Evolutionary conservation across 139 green algal genomes (phyloP), one percentile per base, ranked within the genome.

Genomic region (Coelastrella sp.): DNA sequence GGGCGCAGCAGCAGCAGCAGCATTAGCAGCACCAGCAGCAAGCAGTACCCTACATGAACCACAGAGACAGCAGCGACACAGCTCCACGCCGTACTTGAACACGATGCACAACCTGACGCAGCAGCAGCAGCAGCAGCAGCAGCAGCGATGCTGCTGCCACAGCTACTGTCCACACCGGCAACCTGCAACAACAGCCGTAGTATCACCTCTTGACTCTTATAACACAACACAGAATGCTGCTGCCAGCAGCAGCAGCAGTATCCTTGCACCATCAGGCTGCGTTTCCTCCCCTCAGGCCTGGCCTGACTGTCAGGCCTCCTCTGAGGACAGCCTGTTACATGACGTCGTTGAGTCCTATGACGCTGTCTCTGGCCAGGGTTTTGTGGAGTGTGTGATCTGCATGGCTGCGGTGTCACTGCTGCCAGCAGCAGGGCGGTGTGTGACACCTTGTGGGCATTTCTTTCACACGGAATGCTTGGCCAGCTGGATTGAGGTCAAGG

Each of bases 401-500:
- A 98, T 98, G 95, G 89, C 84, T 32, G 74, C 83, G 2, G 90
- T 98, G 43, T 89, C 94, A 30, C 77, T 93, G 15, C 15, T 77
- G n/a, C 40, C 63, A 9, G 74, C 76, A 5, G 71, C 13, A 0
- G 59, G 84, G 1, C 85, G 92, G 27, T 94, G 96, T 89, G 79
- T 98, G 32, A 98, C 96, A 5, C 95, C 95, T 0, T 98, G 95
- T 76, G 83, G 93, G 63, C 96, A 98, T 86, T 92, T 97, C 75
- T 98, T 98, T 85, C 96, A 98, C 82, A 53, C 78, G 2, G 53
- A 89, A 3, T 98, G 96, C 85, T 84, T 98, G 62, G 66, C 91
- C 63, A 88, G 89, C 0, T 98, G 96, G 96, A 96, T 98, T 90
- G 90, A 94, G n/a, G 87, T 98, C 34, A 98, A 98, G 77, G 92